phyloP scores from a whole-genome alignment of 2,329 filamentous ascomycete species.

The Didymella sp. region DNA sequence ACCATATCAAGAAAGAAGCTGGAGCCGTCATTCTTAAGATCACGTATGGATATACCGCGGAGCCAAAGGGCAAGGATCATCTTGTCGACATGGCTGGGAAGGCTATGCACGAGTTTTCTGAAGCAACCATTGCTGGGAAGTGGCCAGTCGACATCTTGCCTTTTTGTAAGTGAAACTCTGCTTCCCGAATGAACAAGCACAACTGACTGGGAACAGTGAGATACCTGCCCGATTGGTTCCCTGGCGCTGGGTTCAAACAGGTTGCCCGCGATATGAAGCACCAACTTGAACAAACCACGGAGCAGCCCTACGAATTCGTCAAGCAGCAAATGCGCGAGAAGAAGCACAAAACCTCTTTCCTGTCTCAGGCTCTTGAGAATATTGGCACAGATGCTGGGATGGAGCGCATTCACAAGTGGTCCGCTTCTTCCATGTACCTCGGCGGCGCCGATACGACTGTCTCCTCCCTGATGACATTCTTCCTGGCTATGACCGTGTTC shows the following conservation, averaged over 20 bases:
- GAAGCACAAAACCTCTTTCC: slow-evolving; percentile 47
- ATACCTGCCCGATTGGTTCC: slow-evolving; percentile 56
- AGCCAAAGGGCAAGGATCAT: slow-evolving; percentile 51
- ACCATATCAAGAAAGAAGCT: slow-evolving; percentile 39
- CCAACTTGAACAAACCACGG: slow-evolving; percentile 40
- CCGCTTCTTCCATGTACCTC: slow-evolving; percentile 53
- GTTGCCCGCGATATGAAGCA: slow-evolving; percentile 50
- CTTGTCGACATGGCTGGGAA: slow-evolving; percentile 53
- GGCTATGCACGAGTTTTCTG: slow-evolving; percentile 52
- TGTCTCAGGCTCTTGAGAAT: slow-evolving; percentile 51
- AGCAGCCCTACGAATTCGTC: slow-evolving; percentile 55
- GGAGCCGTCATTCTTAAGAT: slow-evolving; percentile 40
- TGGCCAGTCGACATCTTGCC: slow-evolving; percentile 59
- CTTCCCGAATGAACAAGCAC: too few species aligned
- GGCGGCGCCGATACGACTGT: slow-evolving; percentile 58
- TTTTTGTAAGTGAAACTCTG: slow-evolving; percentile 40
- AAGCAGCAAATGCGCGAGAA: slow-evolving; percentile 50
- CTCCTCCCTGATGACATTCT: slow-evolving; percentile 53
- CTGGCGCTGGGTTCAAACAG: slow-evolving; percentile 55
- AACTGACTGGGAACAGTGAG: slow-evolving; percentile 31
- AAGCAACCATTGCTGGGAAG: slow-evolving; percentile 52
- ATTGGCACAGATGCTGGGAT: slow-evolving; percentile 40
- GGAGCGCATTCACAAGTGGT: slow-evolving; percentile 52
- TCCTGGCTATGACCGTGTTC: slow-evolving; percentile 61
- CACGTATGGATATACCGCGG: slow-evolving; percentile 54